Base-by-base conservation (phyloP, 768 basidiomycete species). In the Omphalotus guepiniiformis region DNA sequence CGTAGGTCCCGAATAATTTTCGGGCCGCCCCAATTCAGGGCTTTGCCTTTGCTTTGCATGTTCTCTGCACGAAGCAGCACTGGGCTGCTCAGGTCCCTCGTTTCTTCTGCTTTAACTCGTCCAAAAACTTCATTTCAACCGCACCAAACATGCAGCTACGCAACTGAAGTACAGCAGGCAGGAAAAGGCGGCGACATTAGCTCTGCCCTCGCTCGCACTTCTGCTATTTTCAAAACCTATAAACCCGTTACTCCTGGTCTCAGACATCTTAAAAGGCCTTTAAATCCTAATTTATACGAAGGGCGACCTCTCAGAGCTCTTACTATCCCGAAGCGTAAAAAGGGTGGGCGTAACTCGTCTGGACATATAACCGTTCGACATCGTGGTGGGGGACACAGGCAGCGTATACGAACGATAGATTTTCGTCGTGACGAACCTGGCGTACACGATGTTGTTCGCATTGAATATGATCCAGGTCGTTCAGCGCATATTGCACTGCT, bases 381-480 rank as follows among this genome's bases (percentile, higher is more conserved):
- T 49, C 81, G 87, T 15, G 96, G 96, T 11, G 96, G 96, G 5
- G 96, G 96, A 0, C 93, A 95, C 70, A 80, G 78, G 51, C 82
- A 84, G 49, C 82, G 96, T 27, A 82, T 95, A 51, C 83, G 96
- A 25, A 74, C 82, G 30, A 68, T 99, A 45, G 96, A 99, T 66
- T 98, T 95, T 59, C 68, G 73, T 63, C 79, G 96, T 45, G 67
- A 69, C n/a, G 82, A 84, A 50, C 72, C 80, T 1, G 95, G 95
- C 7, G 69, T 84, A 28, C 88, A 90, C 58, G 89, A 94, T 55
- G 93, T 98, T 37, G 78, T 94, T 3, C 79, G 96, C 39, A 90
- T 99, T 55, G 96, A 98, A 69, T 99, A 95, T 60, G 96, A 98
- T 71, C 96, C 96, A 0, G 88, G 88, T 3, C 78, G 96, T 36